phyloP scores from a whole-genome alignment of 2,329 filamentous ascomycete genomes.

The Aspergillus pseudoterreus region DNA sequence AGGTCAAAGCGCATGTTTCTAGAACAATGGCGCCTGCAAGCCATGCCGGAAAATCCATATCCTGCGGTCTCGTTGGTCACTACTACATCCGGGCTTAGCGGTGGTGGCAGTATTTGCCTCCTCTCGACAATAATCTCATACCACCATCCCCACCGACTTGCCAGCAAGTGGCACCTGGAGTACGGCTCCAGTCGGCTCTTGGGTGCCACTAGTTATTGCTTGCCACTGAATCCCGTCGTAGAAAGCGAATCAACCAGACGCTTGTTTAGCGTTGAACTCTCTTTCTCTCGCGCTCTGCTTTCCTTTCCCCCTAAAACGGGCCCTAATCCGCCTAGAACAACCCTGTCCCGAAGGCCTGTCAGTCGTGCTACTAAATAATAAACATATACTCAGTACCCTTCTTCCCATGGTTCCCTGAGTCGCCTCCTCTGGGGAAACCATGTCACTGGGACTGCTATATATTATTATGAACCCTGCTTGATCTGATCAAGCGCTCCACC shows the following conservation, averaged over 20 bases:
- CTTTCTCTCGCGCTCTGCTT: not conserved
- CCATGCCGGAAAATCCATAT: too few relatives aligned
- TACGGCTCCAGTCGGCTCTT: conserved; percentile 6
- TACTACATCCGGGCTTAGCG: too few relatives aligned
- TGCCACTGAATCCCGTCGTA: not conserved
- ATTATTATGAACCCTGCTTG: conserved; percentile 11
- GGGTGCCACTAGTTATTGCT: not conserved
- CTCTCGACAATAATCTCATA: not conserved
- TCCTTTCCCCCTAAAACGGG: conserved; percentile 1
- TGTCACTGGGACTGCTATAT: conserved; percentile 2
- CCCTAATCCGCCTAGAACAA: not conserved
- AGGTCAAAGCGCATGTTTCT: too few relatives aligned
- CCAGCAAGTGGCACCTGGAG: conserved; percentile 5
- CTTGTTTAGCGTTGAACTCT: conserved; percentile 4
- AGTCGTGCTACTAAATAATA: not conserved
- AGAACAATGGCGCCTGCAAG: too few relatives aligned
- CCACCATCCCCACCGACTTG: conserved; percentile 1
- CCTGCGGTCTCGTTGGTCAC: too few relatives aligned
- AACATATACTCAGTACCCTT: not conserved
- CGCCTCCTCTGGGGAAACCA: conserved; percentile 6
- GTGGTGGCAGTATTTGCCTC: too few relatives aligned
- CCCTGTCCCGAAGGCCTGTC: not conserved
- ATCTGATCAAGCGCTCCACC: conserved; percentile 3
- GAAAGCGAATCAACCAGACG: not conserved
- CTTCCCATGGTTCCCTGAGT: not conserved